Evolutionary conservation across 345 rosid genomes (phyloP).

Genomic region (Corchorus capsularis): DNA sequence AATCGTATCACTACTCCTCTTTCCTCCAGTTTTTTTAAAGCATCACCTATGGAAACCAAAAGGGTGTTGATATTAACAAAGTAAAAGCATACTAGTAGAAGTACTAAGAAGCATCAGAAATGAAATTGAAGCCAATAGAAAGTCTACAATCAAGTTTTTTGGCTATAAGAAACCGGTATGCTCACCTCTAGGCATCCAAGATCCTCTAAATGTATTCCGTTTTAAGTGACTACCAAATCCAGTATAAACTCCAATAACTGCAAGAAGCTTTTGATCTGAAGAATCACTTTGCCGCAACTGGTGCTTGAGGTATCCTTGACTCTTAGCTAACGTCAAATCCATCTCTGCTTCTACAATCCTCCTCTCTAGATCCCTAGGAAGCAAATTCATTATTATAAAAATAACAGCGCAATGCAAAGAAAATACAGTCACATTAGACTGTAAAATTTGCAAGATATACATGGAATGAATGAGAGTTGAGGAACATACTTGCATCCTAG

Average conservation of each 20-base stretch:
- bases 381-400: slow-evolving; percentile 4
- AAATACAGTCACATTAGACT: not conserved
- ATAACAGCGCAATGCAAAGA: slow-evolving; percentile 4
- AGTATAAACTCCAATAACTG: slow-evolving; percentile 92
- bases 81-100: not conserved
- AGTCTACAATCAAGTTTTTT: slow-evolving; percentile 10
- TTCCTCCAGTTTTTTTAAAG: slow-evolving; percentile 80
- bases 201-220: slow-evolving; percentile 77
- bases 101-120: not conserved
- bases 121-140: not conserved
- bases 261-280: slow-evolving; percentile 65
- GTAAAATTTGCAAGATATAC: not conserved
- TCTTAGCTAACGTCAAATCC: slow-evolving; percentile 93
- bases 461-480: slow-evolving; percentile 10
- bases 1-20: slow-evolving; percentile 89
- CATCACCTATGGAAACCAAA: slow-evolving; percentile 55
- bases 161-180: not conserved
- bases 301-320: slow-evolving; percentile 76
- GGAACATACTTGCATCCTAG: slow-evolving; percentile 90
- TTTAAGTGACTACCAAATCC: slow-evolving; percentile 88
- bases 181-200: slow-evolving; percentile 96
- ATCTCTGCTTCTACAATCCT: slow-evolving; percentile 88
- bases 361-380: slow-evolving; percentile 81
- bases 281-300: slow-evolving; percentile 45
- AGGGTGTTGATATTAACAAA: not conserved